These are phyloP conservation scores for Kodamaea fukazawae DNA, from an alignment of 805 yeast genomes.

Conservation along the genomic window DNA sequence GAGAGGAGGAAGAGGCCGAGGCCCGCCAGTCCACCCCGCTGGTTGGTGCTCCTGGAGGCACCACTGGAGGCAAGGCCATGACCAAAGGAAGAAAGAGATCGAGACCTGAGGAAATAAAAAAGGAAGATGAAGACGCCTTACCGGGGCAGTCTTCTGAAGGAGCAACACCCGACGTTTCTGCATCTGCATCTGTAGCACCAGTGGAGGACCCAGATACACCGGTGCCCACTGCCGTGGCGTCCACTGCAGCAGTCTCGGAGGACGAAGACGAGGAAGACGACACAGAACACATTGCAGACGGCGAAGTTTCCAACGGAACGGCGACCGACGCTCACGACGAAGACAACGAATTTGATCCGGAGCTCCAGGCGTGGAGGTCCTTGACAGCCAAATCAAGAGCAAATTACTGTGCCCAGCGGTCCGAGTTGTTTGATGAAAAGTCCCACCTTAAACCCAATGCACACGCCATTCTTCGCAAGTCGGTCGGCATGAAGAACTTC, in stretches of 20 bases:
- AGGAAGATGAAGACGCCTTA: conserved; percentile 21
- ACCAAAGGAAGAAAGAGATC: conserved; percentile 43
- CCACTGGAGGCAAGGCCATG: conserved; percentile 33
- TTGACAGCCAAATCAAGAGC: conserved; percentile 77
- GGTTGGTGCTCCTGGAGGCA: conserved; percentile 5
- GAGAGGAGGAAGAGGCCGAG: conserved; percentile 48
- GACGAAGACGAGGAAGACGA: conserved; percentile 39
- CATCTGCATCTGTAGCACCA: conserved; percentile 13
- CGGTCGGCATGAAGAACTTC: conserved; percentile 65
- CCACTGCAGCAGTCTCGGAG: conserved; percentile 22
- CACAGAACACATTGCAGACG: conserved; percentile 5
- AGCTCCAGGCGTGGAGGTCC: conserved; percentile 80
- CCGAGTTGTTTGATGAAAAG: conserved; percentile 59
- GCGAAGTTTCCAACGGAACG: not conserved
- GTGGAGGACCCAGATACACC: conserved; percentile 7
- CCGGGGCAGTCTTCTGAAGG: conserved; percentile 8
- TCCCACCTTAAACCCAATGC: conserved; percentile 61
- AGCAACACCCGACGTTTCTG: not conserved
- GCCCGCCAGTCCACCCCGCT: conserved; percentile 22
- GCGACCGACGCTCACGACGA: conserved; percentile 24
- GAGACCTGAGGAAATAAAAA: conserved; percentile 32
- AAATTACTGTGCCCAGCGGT: conserved; percentile 65
- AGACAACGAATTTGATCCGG: conserved; percentile 73
- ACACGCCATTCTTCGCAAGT: conserved; percentile 64
- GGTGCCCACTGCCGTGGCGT: not conserved